A percentile compares a stretch with the other conserved stretches of the same genome.
These are phyloP conservation scores for Pythium diclinum DNA, from an alignment of 352 stramenopile species.

Conservation along the genomic window DNA sequence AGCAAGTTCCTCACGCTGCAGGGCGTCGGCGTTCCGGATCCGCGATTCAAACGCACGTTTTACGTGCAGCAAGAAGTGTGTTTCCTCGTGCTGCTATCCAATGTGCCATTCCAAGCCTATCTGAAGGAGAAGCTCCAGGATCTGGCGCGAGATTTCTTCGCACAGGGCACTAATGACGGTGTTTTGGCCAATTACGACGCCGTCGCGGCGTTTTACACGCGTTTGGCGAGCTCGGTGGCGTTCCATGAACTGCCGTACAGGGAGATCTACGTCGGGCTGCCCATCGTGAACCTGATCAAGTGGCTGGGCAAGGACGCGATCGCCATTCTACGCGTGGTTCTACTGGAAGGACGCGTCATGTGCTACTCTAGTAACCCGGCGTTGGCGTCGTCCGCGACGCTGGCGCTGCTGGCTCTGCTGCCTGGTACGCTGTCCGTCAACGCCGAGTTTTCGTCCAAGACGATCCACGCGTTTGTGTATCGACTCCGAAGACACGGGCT, in stretches of 20 bases:
- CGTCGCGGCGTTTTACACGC: constrained; percentile 35
- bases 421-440: constrained; percentile 41
- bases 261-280: constrained; percentile 39
- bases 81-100: constrained; percentile 50
- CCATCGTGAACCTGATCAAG: constrained; percentile 43
- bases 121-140: constrained; percentile 37
- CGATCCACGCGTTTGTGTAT: constrained; percentile 44
- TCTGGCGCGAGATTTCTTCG: constrained; percentile 35
- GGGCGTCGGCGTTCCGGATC: constrained; percentile 49
- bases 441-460: constrained; percentile 33
- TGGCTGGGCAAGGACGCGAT: constrained; percentile 59
- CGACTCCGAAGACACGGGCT: constrained; percentile 41
- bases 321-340: constrained; percentile 58
- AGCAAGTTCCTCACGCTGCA: constrained; percentile 26
- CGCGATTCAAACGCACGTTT: constrained; percentile 30
- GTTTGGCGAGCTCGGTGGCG: constrained; percentile 13
- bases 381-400: constrained; percentile 45
- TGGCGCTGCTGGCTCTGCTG: constrained; percentile 53
- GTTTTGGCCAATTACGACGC: constrained; percentile 21
- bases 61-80: constrained; percentile 47
- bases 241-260: constrained; percentile 46
- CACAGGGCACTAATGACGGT: constrained; percentile 23
- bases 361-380: constrained; percentile 67
- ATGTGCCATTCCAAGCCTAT: constrained; percentile 40
- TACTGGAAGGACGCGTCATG: constrained; percentile 74